These are phyloP conservation scores for Fusarium subtropicale DNA, from an alignment of 2,329 filamentous ascomycete species.

Conservation along the genomic window DNA sequence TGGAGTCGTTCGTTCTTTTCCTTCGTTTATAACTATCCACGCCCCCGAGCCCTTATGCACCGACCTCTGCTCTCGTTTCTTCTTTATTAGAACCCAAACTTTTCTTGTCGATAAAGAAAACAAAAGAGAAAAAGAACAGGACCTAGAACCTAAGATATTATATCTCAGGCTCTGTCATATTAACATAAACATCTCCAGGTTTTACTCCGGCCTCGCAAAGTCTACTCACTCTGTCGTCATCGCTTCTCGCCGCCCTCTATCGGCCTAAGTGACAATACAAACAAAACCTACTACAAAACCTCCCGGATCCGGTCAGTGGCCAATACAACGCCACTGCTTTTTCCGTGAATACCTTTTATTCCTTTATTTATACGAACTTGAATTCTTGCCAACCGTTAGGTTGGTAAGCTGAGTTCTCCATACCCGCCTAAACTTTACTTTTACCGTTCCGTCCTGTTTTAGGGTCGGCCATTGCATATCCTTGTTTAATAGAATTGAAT, in stretches of 20 bases:
- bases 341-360: slow-evolving; percentile 21
- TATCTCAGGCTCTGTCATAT: slow-evolving; percentile 18
- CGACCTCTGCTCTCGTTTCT: slow-evolving; percentile 22
- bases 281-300: slow-evolving; percentile 2
- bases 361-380: slow-evolving; percentile 13
- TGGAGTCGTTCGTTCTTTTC: slow-evolving; percentile 31
- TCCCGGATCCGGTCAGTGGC: slow-evolving; percentile 43
- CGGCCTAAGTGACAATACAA: slow-evolving; percentile 23
- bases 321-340: slow-evolving; percentile 37
- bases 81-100: slow-evolving; percentile 27
- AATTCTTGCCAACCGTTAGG: slow-evolving; percentile 38
- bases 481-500: slow-evolving; percentile 44
- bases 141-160: slow-evolving; percentile 16
- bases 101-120: slow-evolving; percentile 19
- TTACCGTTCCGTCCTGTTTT: slow-evolving; percentile 24
- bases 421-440: slow-evolving; percentile 19
- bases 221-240: slow-evolving; percentile 35
- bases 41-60: slow-evolving; percentile 37
- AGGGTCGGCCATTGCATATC: slow-evolving; percentile 39
- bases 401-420: slow-evolving; percentile 27
- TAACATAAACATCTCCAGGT: slow-evolving; percentile 6
- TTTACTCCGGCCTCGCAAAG: slow-evolving; percentile 18
- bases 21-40: slow-evolving; percentile 39
- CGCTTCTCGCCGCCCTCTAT: slow-evolving; percentile 27
- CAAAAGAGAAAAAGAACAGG: background rate